A percentile compares a stretch with the other conserved stretches of the same genome.
Evolutionary conservation across 2,329 filamentous ascomycete genomes (phyloP).

Genomic region (Colletotrichum nymphaeae): DNA sequence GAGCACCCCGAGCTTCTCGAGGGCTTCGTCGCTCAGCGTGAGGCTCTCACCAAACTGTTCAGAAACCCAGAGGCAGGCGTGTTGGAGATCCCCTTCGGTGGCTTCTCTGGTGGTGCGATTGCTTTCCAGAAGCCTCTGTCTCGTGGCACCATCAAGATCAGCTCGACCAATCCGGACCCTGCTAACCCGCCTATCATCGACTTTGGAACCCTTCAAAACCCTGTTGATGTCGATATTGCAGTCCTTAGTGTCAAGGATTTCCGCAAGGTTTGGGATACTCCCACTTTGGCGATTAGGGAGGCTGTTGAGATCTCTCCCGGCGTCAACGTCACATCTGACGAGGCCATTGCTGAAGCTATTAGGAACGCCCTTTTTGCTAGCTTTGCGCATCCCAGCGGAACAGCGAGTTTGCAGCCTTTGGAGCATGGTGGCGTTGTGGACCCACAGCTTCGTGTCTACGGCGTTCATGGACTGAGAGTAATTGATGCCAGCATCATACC

Average conservation of each 20-base stretch:
- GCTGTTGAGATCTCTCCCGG: slow-evolving; percentile 25
- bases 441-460: slow-evolving; percentile 43
- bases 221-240: slow-evolving; percentile 47
- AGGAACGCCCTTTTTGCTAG: background rate
- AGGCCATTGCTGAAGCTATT: slow-evolving; percentile 8
- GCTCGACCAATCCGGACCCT: slow-evolving; percentile 44
- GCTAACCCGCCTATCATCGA: slow-evolving; percentile 49
- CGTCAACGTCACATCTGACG: slow-evolving; percentile 11
- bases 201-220: slow-evolving; percentile 51
- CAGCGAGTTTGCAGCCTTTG: slow-evolving; percentile 58
- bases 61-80: slow-evolving; percentile 40
- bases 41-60: slow-evolving; percentile 43
- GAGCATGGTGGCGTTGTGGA: slow-evolving; percentile 50
- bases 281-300: background rate
- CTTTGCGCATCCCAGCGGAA: slow-evolving; percentile 56
- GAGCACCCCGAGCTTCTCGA: slow-evolving; percentile 46
- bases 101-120: slow-evolving; percentile 42
- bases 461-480: slow-evolving; percentile 41
- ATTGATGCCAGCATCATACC: slow-evolving; percentile 46
- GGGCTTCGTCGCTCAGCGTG: slow-evolving; percentile 51
- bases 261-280: slow-evolving; percentile 41
- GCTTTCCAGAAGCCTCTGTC: slow-evolving; percentile 51
- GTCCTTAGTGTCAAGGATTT: slow-evolving; percentile 47
- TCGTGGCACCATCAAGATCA: slow-evolving; percentile 52
- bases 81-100: slow-evolving; percentile 46